phyloP scores from a whole-genome alignment of 306 rosid species.

The Cicer yamashitae region DNA sequence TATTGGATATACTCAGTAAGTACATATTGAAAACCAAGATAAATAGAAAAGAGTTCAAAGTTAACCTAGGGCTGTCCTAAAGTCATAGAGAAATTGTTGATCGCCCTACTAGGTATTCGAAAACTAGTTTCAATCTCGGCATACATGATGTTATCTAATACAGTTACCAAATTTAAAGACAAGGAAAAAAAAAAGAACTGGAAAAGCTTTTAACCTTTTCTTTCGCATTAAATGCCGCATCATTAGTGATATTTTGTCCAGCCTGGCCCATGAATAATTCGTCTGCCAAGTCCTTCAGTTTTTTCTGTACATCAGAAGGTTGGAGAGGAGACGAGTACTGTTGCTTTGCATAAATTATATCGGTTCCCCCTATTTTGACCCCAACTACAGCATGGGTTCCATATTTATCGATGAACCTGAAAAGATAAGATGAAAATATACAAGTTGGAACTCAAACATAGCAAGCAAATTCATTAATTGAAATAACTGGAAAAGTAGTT shows the following conservation, averaged over 20 bases:
- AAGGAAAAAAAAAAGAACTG: slow-evolving; percentile 33
- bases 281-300: slow-evolving; percentile 76
- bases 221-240: slow-evolving; percentile 47
- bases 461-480: neutral
- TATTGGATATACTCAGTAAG: slow-evolving; percentile 4
- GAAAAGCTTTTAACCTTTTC: slow-evolving; percentile 51
- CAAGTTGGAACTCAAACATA: slow-evolving; percentile 13
- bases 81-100: neutral
- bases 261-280: slow-evolving; percentile 51
- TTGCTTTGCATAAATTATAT: slow-evolving; percentile 74
- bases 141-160: slow-evolving; percentile 1
- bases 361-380: slow-evolving; percentile 79
- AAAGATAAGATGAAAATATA: slow-evolving; percentile 32
- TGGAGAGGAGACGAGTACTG: slow-evolving; percentile 72
- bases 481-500: slow-evolving; percentile 25
- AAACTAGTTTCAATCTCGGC: slow-evolving; percentile 5
- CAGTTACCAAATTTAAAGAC: slow-evolving; percentile 7
- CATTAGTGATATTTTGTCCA: slow-evolving; percentile 39
- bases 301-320: slow-evolving; percentile 69
- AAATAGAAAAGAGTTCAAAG: neutral
- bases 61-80: neutral
- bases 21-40: neutral
- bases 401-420: slow-evolving; percentile 73
- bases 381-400: slow-evolving; percentile 87
- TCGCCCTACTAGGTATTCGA: neutral